These are phyloP conservation scores for Setaria italica DNA, from an alignment of 202 grass and related monocot genomes.

Conservation along the genomic window DNA sequence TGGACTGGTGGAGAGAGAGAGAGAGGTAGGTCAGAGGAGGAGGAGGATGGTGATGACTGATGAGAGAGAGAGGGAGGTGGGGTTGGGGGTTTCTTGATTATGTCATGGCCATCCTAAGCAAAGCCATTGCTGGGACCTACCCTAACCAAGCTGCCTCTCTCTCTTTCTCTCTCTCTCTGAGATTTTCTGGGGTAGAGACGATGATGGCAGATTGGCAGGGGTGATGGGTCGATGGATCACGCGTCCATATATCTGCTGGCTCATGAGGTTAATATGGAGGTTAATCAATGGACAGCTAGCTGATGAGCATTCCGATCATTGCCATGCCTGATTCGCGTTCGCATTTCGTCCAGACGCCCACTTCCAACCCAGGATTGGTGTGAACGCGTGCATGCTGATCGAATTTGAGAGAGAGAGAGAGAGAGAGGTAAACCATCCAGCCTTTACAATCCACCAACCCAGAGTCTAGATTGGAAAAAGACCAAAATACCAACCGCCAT, in stretches of 20 bases:
- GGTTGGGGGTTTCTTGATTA: slow-evolving; percentile 46
- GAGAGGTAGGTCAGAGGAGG: slow-evolving; percentile 25
- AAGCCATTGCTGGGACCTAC: background rate
- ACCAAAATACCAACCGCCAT: background rate
- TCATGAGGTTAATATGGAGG: background rate
- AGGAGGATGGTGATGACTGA: slow-evolving; percentile 33
- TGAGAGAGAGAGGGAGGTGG: slow-evolving; percentile 28
- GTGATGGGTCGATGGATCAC: too few species aligned
- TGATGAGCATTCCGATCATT: background rate
- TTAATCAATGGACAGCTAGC: slow-evolving; percentile 23
- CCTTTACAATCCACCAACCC: too few species aligned
- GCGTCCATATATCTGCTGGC: background rate
- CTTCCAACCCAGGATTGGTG: background rate
- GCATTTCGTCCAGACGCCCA: background rate
- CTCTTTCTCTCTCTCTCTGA: background rate
- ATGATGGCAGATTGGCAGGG: too few species aligned
- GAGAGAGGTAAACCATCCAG: background rate
- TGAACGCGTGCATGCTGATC: background rate
- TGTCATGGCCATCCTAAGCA: slow-evolving; percentile 37
- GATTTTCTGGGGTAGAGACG: background rate
- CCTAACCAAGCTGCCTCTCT: background rate
- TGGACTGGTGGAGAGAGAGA: background rate
- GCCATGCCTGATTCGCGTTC: background rate
- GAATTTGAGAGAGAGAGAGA: background rate
- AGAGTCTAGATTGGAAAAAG: too few species aligned